Base-by-base conservation (phyloP, 2,329 filamentous ascomycete species). In the Dactylellina parvicollis region DNA sequence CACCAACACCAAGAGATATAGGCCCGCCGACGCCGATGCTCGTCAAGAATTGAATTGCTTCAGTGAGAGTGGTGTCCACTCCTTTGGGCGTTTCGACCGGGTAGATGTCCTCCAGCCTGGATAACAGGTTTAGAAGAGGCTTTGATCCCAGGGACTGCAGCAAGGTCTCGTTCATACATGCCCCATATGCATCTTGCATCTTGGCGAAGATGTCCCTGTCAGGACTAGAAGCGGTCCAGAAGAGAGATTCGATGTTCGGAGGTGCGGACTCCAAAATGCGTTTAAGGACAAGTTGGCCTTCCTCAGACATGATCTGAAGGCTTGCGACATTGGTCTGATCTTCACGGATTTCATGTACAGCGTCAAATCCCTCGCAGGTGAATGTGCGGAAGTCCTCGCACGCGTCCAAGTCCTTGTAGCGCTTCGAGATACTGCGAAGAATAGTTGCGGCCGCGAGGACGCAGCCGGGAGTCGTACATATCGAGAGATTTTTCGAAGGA, bases 371-470 rank as follows among this genome's bases (percentile, higher is more conserved):
- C 62, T 87, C 88, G 76, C 89, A 91, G 18, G 87, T 87, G 64
- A 88, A 84, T 78, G 88, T 83, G 71, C 90, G 87, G 71, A 92
- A 92, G 77, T 90, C 81, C n/a, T 83, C 85, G 76, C 89, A 92
- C 1, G 89, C 86, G 78, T 91, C 88, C 38, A 91, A 81, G 1
- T 86, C 80, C 70, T 85, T 82, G 79, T 90, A 88, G 55, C 87
- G 82, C 5, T 87, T 85, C 14, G 87, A 85, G 12, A 90, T 80
- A 70, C 87, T 89, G 75, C 87, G 85, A 7, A 89, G 82, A 38
- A 90, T 84, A 75, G 86, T 84, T 10, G 86, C 87, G 3, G 87
- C 84, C 10, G 87, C 87, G 76, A 89, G 86, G 10, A 89, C 82
- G 78, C 88, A 90, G 72, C 85, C 85, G 42, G 87, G 84, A 8